Percentiles rank a stretch among this genome's conserved stretches.
Evolutionary conservation across 169 alveolate species (phyloP).

Genomic region (Plasmodium gonderi): DNA sequence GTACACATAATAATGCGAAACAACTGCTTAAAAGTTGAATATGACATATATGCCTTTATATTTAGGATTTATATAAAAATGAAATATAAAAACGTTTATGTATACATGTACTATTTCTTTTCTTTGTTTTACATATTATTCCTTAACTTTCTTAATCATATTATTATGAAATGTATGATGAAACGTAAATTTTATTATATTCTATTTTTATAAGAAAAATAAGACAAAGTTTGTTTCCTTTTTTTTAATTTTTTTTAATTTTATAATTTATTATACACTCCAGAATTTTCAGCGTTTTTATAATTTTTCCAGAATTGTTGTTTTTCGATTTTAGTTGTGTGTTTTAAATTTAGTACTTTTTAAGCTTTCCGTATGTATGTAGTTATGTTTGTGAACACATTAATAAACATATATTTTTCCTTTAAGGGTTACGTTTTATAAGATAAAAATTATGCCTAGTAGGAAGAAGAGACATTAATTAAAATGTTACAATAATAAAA

Average conservation of each 20-base stretch:
- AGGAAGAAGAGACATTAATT: not conserved
- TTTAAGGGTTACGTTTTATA: not conserved
- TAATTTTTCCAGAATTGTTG: not conserved
- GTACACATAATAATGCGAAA: not conserved
- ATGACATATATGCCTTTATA: not conserved
- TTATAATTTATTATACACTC: not conserved
- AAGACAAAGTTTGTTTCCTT: not conserved
- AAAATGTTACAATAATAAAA: not conserved
- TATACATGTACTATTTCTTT: not conserved
- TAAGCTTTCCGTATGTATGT: not conserved
- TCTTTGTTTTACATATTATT: not conserved
- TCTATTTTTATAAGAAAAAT: not conserved
- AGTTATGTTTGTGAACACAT: not conserved
- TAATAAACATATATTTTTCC: not conserved
- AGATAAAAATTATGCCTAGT: not conserved
- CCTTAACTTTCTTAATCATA: not conserved
- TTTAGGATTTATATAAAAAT: not conserved
- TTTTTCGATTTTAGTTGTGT: not conserved
- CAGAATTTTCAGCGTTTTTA: not conserved
- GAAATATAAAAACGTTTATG: not conserved
- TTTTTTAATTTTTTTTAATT: not conserved
- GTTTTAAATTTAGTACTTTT: not conserved
- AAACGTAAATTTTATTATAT: not conserved
- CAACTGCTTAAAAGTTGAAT: not conserved
- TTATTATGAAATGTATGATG: not conserved